Evolutionary conservation across 768 basidiomycete species (phyloP), one percentile per base, ranked within the genome.

Genomic region (Amanita thiersii): DNA sequence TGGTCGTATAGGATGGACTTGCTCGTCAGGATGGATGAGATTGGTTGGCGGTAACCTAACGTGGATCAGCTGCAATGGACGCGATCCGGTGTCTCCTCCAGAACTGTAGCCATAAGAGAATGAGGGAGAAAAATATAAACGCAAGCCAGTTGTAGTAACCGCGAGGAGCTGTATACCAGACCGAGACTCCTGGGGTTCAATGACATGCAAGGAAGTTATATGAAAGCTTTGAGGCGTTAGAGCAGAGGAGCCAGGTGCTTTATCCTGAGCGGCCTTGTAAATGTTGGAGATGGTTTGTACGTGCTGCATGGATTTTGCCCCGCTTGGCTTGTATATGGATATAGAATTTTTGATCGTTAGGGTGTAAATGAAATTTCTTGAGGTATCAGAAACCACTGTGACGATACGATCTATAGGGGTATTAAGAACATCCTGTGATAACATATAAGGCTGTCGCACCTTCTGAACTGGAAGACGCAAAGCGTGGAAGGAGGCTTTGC

Each of bases 1-100:
- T 5, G 75, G 66, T 18, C 72, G 71, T 50, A 69, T 70, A 25
- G 70, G 63, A 39, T 66, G 69, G 18, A 69, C 63, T 48, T 79
- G 72, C 51, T 84, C 79, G 54, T 86, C 85, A 5, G 85, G 85
- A 52, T 88, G 86, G 29, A 82, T 73, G 21, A 89, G 65, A 58
- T 81, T 84, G 30, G 72, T 61, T 1, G 86, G 86, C 28, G 87
- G 84, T 18, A 89, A 65, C 46, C 90, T 79, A 30, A 94, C 79
- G 56, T 93, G 89, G 26, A 75, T 56, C 24, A 93, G 71, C 49
- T 83, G 76, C 26, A 90, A 66, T 26, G 71, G 60, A 18, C 77
- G 62, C 29, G 52, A 47, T 37, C 58, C 57, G 45, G 50, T 41
- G 20, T 43, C 42, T 12, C 24, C 34, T 45, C 49, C 54, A 12